Evolutionary conservation across 2,329 filamentous ascomycete species (phyloP).

Genomic region (Xylaria multiplex): DNA sequence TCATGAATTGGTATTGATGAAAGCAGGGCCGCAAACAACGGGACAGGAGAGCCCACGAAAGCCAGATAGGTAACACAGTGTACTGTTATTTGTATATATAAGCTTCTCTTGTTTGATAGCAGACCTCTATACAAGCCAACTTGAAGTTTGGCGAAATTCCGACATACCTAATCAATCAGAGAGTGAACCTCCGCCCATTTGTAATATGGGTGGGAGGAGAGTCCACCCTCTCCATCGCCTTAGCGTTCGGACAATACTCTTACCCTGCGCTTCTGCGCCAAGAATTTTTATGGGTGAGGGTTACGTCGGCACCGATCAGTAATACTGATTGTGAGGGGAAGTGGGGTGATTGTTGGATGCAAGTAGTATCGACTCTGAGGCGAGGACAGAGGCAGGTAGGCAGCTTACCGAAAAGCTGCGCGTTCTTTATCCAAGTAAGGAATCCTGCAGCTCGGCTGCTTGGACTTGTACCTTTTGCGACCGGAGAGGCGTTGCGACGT

Average conservation of each 20-base stretch:
- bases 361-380: background rate
- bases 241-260: background rate
- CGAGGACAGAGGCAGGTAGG: background rate
- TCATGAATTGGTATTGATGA: background rate
- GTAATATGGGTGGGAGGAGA: background rate
- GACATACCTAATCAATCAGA: background rate
- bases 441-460: conserved; percentile 8
- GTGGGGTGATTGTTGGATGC: conserved; percentile 2
- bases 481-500: background rate
- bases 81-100: conserved; percentile 7
- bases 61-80: background rate
- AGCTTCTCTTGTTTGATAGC: background rate
- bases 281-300: background rate
- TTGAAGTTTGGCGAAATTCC: background rate
- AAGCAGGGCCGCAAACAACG: background rate
- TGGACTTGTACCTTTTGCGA: background rate
- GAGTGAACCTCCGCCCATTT: too few relatives aligned
- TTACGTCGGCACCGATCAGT: background rate
- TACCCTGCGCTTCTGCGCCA: background rate
- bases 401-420: background rate
- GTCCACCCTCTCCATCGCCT: background rate
- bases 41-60: background rate
- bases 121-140: background rate
- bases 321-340: background rate
- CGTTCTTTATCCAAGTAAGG: background rate